A percentile compares a stretch with the other conserved stretches of the same genome.
Evolutionary conservation across 257 asterid species (phyloP).

Genomic region (Echites panduratus): DNA sequence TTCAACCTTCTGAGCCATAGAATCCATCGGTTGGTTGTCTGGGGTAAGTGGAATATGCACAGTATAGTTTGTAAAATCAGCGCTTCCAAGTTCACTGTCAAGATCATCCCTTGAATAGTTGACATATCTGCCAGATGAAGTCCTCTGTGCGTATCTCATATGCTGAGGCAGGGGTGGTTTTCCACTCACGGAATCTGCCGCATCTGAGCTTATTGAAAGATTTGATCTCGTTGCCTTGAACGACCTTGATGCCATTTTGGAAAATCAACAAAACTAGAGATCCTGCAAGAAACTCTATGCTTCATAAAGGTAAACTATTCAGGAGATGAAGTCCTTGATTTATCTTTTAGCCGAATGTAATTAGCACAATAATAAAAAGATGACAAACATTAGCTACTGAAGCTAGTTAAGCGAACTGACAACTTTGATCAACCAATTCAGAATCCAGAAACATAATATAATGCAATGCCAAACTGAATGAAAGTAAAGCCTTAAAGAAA

Average conservation of each 20-base stretch:
- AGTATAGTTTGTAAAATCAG: conserved; percentile 60
- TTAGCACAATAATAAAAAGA: background rate
- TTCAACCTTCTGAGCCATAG: conserved; percentile 78
- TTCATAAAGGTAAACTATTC: background rate
- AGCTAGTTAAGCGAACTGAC: background rate
- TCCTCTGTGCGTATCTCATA: conserved; percentile 72
- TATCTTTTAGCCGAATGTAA: background rate
- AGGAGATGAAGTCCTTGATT: background rate
- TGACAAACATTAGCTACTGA: background rate
- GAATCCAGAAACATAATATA: background rate
- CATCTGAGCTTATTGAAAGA: conserved; percentile 50
- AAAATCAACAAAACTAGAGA: conserved; percentile 15
- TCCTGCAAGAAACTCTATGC: conserved; percentile 28
- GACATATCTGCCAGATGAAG: conserved; percentile 81
- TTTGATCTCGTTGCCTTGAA: conserved; percentile 52
- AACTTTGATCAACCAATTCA: background rate
- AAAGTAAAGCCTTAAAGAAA: background rate
- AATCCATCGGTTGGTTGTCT: conserved; percentile 82
- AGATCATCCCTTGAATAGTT: conserved; percentile 79
- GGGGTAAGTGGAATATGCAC: conserved; percentile 95
- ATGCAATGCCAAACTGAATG: background rate
- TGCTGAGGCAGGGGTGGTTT: conserved; percentile 37
- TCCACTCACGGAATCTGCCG: conserved; percentile 36
- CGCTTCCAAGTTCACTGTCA: conserved; percentile 79
- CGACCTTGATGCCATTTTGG: conserved; percentile 52